Base-by-base conservation (phyloP, 192 early-diverging fungal genomes). In the Phlyctochytrium bullatum region DNA sequence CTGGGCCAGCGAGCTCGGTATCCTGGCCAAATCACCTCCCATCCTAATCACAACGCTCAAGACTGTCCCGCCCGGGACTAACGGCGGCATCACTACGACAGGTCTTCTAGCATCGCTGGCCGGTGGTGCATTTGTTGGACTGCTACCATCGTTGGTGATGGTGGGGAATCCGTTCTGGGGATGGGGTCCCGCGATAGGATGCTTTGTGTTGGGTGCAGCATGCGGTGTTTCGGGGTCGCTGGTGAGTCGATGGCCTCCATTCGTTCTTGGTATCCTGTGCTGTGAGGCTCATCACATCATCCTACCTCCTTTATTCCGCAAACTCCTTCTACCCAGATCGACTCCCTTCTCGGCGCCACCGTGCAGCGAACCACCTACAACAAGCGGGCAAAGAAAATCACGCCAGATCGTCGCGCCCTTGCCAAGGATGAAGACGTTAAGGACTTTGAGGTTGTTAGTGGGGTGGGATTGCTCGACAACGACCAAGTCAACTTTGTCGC, bases 1-100 rank as follows among this genome's bases (percentile, higher is more conserved):
- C 17, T 96, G 90, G 91, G 90, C 93, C 32, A 90, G 88, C 74
- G 95, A 98, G 72, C 76, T 98, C 27, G 95, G 95, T 0, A 83
- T 93, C 16, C 75, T 98, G 24, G 89, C 84, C 71, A 80, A 80
- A 29, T 67, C 73, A 30, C 87, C 82, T 81, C 95, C 95, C 14
- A 72, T 81, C 25, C 78, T 98, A 12, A 93, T 98, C 47, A 98
- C 95, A 2, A 88, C 88, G 0, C 69, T 88, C 31, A 78, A 82
- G 47, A 66, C 78, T 32, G 95, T 96, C 3, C 95, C 95, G 12
- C 88, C 90, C 29, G 95, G 95, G 1, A 95, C 93, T 16, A 97
- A 97, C 76, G 95, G 95, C 12, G 95, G 75, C 1, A 74, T 96
- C 10, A 88, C 86, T 17, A 73, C 76, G 20, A 64, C 93, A 31